Conservation (phyloP, 2,329 filamentous ascomycete species). For the Aquanectria penicillioides region DNA sequence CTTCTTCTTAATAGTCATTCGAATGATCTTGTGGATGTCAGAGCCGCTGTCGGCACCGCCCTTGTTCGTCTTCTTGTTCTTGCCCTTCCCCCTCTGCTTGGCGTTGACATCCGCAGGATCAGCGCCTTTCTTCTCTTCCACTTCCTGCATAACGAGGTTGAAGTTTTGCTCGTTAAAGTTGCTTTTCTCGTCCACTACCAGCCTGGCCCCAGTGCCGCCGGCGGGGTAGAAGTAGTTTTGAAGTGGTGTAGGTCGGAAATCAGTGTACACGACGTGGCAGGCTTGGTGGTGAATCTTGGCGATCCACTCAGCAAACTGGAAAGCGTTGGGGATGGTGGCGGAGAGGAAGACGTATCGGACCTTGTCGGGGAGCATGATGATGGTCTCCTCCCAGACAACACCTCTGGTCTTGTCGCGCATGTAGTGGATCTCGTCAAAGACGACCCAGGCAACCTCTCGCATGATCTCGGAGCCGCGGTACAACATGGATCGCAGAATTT, state of each 20-base stretch:
- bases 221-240: slow-evolving; percentile 98
- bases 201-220: slow-evolving; percentile 89
- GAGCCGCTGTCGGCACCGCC: slow-evolving; percentile 78
- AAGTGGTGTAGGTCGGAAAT: slow-evolving; percentile 94
- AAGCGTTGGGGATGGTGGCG: slow-evolving; percentile 97
- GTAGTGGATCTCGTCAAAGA: slow-evolving; percentile 99
- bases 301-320: slow-evolving; percentile 99
- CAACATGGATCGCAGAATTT: slow-evolving; percentile 98
- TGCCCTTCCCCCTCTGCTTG: slow-evolving; percentile 86
- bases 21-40: slow-evolving; percentile 97
- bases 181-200: slow-evolving; percentile 97
- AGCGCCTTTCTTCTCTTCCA: slow-evolving; percentile 87
- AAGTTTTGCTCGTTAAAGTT: slow-evolving; percentile 98
- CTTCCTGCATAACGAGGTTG: slow-evolving; percentile 91
- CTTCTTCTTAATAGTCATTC: slow-evolving; percentile 98
- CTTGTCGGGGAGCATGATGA: slow-evolving; percentile 97
- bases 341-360: slow-evolving; percentile 98
- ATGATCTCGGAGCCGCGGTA: slow-evolving; percentile 99
- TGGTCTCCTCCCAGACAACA: slow-evolving; percentile 99
- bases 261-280: slow-evolving; percentile 98
- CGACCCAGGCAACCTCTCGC: slow-evolving; percentile 98
- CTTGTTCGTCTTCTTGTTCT: slow-evolving; percentile 92
- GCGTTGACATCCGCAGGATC: slow-evolving; percentile 83
- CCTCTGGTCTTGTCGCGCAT: slow-evolving; percentile 93
- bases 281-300: slow-evolving; percentile 97